Base-by-base conservation (phyloP, 768 basidiomycete genomes). In the Gautieria morchelliformis region DNA sequence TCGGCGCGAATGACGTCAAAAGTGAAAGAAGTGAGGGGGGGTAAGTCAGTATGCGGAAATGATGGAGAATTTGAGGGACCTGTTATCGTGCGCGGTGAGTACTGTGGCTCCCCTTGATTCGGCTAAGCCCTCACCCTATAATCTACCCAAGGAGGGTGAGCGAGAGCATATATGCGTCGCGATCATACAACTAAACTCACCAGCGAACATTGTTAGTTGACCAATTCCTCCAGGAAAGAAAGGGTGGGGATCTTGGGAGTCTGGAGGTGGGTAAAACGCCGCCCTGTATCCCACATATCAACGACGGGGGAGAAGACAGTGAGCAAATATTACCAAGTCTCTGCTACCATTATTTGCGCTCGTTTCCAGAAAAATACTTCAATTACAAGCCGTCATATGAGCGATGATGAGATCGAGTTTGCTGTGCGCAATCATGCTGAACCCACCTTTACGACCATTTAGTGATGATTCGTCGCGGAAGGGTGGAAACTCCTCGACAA, bases 141-240 rank as follows among this genome's bases (percentile, higher is more conserved):
- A 57, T 57, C 56, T 57, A 27, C 27, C 14, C 8, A 20, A 35
- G 11, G 20, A 20, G 20, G 12, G 48, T 33, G 44, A 35, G 22
- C 19, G 3, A 37, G 14, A 10, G 35, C 4, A 37, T 10, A 4
- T 9, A 14, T 14, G 14, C 35, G 14, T 9, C 35, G 35, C 24
- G 24, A 35, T 57, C 22, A 17, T 27, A 22, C 11, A 14, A 37
- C 3, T 17, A 22, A 30, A 52, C 45, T 93, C 93, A 72, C 94
- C 92, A 5, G 93, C 89, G 68, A 95, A 95, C 93, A 93, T 94
- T 20, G 92, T 93, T 11, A 94, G 78, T 50, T 83, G 72, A 51
- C 79, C 75, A 60, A 93, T 88, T 39, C 75, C 74, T 15, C 76
- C 72, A 3, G 86, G 85, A 70, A 93, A 89, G 44, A 93, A 71